Percentiles rank a stretch among this genome's conserved stretches.
These are phyloP conservation scores for Monilinia aucupariae DNA, from an alignment of 2,329 filamentous ascomycete species.

Conservation along the genomic window DNA sequence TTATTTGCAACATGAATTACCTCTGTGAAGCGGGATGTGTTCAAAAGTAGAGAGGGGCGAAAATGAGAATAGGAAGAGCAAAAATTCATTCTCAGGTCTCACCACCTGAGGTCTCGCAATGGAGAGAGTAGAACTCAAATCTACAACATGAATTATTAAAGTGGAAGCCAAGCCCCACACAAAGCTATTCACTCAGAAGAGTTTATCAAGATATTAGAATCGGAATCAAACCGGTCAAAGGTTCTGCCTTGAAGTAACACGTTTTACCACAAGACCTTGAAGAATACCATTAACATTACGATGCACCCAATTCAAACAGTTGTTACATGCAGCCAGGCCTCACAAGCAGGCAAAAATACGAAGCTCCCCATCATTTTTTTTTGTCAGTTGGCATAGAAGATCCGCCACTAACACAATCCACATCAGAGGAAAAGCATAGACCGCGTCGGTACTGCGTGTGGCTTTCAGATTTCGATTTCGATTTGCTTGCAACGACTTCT, in stretches of 20 bases:
- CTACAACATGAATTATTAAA: not conserved
- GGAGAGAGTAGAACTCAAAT: not conserved
- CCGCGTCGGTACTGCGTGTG: not conserved
- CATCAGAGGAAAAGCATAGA: not conserved
- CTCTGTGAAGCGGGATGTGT: no score
- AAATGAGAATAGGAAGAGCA: not conserved
- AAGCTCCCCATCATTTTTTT: not conserved
- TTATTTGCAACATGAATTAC: no score
- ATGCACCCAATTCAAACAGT: not conserved
- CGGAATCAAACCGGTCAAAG: not conserved
- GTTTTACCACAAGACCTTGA: not conserved
- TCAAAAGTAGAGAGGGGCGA: not conserved
- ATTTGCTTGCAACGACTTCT: no score
- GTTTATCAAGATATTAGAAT: not conserved
- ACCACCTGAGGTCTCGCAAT: not conserved
- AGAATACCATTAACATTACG: not conserved
- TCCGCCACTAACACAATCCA: not conserved
- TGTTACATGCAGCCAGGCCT: not conserved
- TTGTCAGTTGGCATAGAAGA: not conserved
- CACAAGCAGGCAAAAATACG: not conserved
- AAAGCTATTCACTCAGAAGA: not conserved
- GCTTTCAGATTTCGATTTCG: not conserved
- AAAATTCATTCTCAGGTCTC: not conserved
- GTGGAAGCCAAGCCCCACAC: not conserved
- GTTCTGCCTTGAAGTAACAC: not conserved